Percentiles rank a stretch among this genome's conserved stretches.
Evolutionary conservation across 1,139 yeast species (phyloP).

Genomic region (Suhomyces wounanorum): DNA sequence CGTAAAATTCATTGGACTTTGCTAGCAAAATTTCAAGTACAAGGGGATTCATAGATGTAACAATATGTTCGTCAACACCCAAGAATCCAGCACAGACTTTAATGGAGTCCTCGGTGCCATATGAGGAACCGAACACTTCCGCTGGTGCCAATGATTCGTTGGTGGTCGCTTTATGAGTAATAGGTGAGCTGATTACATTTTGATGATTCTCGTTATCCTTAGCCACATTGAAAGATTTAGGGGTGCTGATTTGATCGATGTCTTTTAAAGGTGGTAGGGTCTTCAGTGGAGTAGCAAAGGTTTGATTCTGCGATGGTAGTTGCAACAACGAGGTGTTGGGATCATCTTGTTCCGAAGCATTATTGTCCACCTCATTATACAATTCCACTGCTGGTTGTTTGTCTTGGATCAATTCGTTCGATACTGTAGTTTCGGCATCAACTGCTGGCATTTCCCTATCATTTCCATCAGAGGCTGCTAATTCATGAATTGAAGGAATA

Average conservation of each 20-base stretch:
- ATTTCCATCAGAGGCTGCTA: not conserved
- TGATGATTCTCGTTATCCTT: constrained; percentile 24
- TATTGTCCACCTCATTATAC: not conserved
- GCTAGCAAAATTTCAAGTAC: constrained; percentile 36
- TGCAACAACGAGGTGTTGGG: constrained; percentile 21
- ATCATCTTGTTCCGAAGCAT: constrained; percentile 12
- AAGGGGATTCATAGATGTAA: constrained; percentile 19
- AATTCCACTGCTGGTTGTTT: not conserved
- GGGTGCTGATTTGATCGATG: constrained; percentile 45
- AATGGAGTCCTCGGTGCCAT: constrained; percentile 10
- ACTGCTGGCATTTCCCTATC: not conserved
- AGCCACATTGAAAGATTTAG: constrained; percentile 46
- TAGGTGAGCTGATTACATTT: constrained; percentile 22
- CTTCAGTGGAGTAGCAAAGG: constrained; percentile 46
- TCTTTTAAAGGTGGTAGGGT: constrained; percentile 47
- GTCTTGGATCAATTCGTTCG: not conserved
- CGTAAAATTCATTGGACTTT: constrained; percentile 51
- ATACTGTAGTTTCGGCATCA: not conserved
- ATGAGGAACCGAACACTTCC: constrained; percentile 3
- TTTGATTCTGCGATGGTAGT: constrained; percentile 15
- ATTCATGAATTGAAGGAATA: not conserved
- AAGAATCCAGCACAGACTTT: constrained; percentile 34
- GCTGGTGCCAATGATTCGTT: constrained; percentile 4
- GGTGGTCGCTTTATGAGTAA: constrained; percentile 12
- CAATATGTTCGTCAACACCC: constrained; percentile 30